Evolutionary conservation across 495 filamentous ascomycete species (phyloP).

Genomic region (Penicillium dipodomyicola): DNA sequence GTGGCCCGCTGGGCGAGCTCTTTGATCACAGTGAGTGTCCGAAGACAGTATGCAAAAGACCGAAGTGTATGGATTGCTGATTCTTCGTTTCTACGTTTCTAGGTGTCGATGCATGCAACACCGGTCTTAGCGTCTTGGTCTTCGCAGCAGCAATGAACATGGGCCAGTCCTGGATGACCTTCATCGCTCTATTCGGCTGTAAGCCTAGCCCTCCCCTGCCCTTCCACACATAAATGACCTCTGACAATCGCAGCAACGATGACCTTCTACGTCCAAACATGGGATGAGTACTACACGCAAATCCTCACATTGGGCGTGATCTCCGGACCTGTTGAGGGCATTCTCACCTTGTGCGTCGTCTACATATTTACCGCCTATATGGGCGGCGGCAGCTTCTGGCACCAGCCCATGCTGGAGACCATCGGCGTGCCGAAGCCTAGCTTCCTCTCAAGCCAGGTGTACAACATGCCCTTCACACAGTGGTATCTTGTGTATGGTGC

Average conservation of each 20-base stretch:
- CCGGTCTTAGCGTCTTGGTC: slow-evolving; percentile 85
- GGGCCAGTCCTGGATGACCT: slow-evolving; percentile 87
- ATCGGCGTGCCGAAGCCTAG: slow-evolving; percentile 64
- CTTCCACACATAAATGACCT: background rate
- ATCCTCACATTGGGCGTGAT: slow-evolving; percentile 88
- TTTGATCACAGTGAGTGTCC: slow-evolving; percentile 81
- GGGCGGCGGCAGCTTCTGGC: slow-evolving; percentile 91
- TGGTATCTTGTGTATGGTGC: slow-evolving; percentile 94
- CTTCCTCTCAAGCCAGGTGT: slow-evolving; percentile 65
- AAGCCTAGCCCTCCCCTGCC: slow-evolving; percentile 25
- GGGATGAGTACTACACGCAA: slow-evolving; percentile 98
- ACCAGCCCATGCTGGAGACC: slow-evolving; percentile 70
- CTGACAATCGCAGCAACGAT: slow-evolving; percentile 57
- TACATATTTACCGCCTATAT: slow-evolving; percentile 82
- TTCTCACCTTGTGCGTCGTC: slow-evolving; percentile 77
- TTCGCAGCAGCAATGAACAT: slow-evolving; percentile 90
- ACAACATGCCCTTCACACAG: slow-evolving; percentile 78
- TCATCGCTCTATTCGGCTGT: slow-evolving; percentile 82
- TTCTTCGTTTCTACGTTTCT: background rate
- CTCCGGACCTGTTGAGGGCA: slow-evolving; percentile 93
- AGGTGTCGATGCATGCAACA: slow-evolving; percentile 94
- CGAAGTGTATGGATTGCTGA: background rate
- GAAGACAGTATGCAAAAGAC: background rate
- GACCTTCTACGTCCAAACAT: slow-evolving; percentile 97
- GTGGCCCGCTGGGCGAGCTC: slow-evolving; percentile 89